A percentile compares a stretch with the other conserved stretches of the same genome.
These are phyloP conservation scores for Novymonas esmeraldas DNA, from an alignment of 208 protist species.

Conservation along the genomic window DNA sequence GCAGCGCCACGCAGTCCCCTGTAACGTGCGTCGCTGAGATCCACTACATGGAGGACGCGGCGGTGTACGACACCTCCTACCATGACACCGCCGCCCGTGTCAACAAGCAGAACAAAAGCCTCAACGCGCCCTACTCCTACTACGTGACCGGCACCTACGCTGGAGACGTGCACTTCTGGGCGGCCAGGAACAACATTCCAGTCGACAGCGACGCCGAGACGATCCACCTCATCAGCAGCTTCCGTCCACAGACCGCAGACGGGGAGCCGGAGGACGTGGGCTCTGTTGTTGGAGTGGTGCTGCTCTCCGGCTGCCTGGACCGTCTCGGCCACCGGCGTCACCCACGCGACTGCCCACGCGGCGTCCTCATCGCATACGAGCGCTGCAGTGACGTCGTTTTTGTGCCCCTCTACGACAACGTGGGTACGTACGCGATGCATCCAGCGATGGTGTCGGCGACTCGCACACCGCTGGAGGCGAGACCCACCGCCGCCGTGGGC, in stretches of 20 bases:
- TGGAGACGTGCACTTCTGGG: slow-evolving; percentile 78
- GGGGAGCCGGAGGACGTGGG: slow-evolving; percentile 26
- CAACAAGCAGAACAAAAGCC: slow-evolving; percentile 37
- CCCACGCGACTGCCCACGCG: slow-evolving; percentile 50
- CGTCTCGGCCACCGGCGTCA: slow-evolving; percentile 33
- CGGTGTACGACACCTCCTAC: slow-evolving; percentile 13
- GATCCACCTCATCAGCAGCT: slow-evolving; percentile 43
- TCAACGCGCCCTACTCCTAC: slow-evolving; percentile 50
- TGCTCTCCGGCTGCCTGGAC: slow-evolving; percentile 38
- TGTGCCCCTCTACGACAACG: slow-evolving; percentile 49
- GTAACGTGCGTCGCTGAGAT: slow-evolving; percentile 82
- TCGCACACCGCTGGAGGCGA: slow-evolving; percentile 33
- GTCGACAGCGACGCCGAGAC: slow-evolving; percentile 25
- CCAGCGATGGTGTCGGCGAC: slow-evolving; percentile 23
- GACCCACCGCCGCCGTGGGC: slow-evolving; percentile 47
- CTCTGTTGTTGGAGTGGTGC: slow-evolving; percentile 58
- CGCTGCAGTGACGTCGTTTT: slow-evolving; percentile 51
- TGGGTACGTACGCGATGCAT: slow-evolving; percentile 39
- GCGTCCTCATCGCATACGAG: slow-evolving; percentile 75
- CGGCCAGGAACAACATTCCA: slow-evolving; percentile 61
- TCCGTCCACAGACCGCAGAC: slow-evolving; percentile 19
- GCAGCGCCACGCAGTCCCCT: slow-evolving; percentile 39
- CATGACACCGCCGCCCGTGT: slow-evolving; percentile 5
- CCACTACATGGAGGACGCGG: slow-evolving; percentile 35
- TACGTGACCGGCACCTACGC: slow-evolving; percentile 65